Conservation (phyloP, 306 rosid genomes). For the Lathyrus tuberosus region DNA sequence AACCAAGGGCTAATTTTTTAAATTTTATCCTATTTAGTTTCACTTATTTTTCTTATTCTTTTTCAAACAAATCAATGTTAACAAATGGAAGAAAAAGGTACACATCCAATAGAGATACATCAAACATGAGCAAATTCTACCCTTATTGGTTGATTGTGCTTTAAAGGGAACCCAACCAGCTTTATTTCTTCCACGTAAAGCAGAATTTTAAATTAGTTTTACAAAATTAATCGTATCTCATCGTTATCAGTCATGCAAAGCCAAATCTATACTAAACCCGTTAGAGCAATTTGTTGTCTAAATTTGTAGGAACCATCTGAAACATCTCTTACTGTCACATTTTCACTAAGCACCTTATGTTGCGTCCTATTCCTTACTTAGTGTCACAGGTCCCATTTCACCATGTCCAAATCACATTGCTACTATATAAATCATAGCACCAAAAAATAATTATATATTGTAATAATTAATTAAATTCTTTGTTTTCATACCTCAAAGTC, state of each 20-base stretch:
- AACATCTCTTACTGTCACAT: slow-evolving; percentile 51
- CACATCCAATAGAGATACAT: slow-evolving; percentile 36
- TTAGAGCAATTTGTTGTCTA: slow-evolving; percentile 57
- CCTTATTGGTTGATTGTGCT: slow-evolving; percentile 68
- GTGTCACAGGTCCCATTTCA: slow-evolving; percentile 49
- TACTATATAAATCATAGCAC: slow-evolving; percentile 39
- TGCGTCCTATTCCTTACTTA: slow-evolving; percentile 58
- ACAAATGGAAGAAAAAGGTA: slow-evolving; percentile 24
- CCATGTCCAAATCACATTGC: slow-evolving; percentile 46
- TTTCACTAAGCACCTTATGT: slow-evolving; percentile 27
- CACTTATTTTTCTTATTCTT: not conserved
- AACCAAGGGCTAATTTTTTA: no score
- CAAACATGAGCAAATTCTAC: slow-evolving; percentile 37
- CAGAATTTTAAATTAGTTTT: slow-evolving; percentile 22
- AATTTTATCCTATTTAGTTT: no score
- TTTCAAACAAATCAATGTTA: not conserved
- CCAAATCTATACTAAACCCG: slow-evolving; percentile 37
- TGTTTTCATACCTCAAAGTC: not conserved
- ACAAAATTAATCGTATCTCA: not conserved
- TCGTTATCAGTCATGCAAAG: slow-evolving; percentile 20
- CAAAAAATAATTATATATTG: slow-evolving; percentile 10
- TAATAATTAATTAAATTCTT: not conserved
- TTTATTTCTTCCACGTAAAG: slow-evolving; percentile 78
- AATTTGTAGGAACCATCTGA: slow-evolving; percentile 48
- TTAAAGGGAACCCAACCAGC: slow-evolving; percentile 70